Evolutionary conservation across 768 basidiomycete species (phyloP).

Genomic region (Dendrothele bispora): DNA sequence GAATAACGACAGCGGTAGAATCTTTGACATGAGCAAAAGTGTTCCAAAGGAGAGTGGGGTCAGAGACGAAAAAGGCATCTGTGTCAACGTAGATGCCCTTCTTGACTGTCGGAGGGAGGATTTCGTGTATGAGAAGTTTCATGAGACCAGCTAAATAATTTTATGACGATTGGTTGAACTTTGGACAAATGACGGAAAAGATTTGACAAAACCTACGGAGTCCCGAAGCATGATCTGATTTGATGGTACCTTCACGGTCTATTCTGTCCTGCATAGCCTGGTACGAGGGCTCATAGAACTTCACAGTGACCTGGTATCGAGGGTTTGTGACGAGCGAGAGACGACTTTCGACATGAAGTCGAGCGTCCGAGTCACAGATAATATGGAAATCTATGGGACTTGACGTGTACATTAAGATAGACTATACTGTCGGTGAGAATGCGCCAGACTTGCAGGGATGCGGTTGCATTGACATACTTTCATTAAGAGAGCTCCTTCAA

Average conservation of each 20-base stretch:
- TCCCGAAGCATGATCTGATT: constrained; percentile 48
- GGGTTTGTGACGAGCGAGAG: constrained; percentile 39
- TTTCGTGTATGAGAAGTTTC: constrained; percentile 55
- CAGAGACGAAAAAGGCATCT: constrained; percentile 49
- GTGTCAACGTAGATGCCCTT: constrained; percentile 53
- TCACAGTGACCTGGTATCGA: constrained; percentile 33
- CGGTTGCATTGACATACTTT: constrained; percentile 30
- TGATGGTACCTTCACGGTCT: constrained; percentile 44
- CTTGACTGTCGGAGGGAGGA: constrained; percentile 40
- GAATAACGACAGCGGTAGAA: constrained; percentile 40
- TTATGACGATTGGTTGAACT: not conserved
- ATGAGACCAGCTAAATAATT: constrained; percentile 42
- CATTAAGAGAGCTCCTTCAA: constrained; percentile 41
- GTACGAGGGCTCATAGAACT: constrained; percentile 41
- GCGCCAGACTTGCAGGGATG: not conserved
- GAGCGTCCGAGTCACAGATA: constrained; percentile 44
- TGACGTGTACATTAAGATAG: constrained; percentile 38
- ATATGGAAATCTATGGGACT: constrained; percentile 42
- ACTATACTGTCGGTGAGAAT: constrained; percentile 22
- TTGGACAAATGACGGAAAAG: too few relatives aligned
- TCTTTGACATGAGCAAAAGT: constrained; percentile 34
- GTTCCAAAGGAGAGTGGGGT: constrained; percentile 47
- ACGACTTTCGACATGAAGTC: constrained; percentile 35
- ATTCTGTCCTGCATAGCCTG: constrained; percentile 43
- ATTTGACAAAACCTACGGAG: constrained; percentile 46